Base-by-base conservation (phyloP, 179 eudicot species). In the Actinidia arguta region DNA sequence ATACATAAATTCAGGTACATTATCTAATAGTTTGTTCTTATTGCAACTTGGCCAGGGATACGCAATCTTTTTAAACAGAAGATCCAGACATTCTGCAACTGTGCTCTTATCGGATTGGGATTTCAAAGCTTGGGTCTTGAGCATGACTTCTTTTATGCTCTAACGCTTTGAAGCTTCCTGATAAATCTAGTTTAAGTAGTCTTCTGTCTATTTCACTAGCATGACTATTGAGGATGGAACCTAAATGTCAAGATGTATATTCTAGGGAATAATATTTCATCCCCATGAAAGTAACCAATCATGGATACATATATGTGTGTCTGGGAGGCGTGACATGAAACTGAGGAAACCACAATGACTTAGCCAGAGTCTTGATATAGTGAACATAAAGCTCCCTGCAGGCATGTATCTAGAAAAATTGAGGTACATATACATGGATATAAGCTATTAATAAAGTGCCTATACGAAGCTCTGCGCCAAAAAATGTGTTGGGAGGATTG, bases 61-160 rank as follows among this genome's bases (percentile, higher is more conserved):
- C 75, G 36, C 52, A 36, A 80, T 66, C 36, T 42, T 51, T 62
- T 84, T 16, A 73, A 18, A 75, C 75, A 80, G 22, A 75, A 79
- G 39, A 42, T 55, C 47, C 70, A 25, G 59, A 75, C 66, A 8
- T 39, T 84, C 39, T 74, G 59, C 61, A 67, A 22, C 61, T 66
- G 76, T 56, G 76, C 73, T 54, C 80, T 84, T 84, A 69, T 84
- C 11, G 83, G 80, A 80, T 22, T 80, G 44, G 86, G 86, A 74
- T 52, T 80, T 13, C 24, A 54, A 64, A 80, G 83, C 75, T 52
- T 84, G 70, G 86, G 80, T n/a, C 66, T 84, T 48, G 83, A 64
- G 59, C 69, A 84, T 80, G 83, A 84, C 58, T 84, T 84, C 83
- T 84, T 84, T 74, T 76, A 79, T 44, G 86, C 83, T 42, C 72